Evolutionary conservation across 75 land plant species (phyloP).

Genomic region (Ceratopteris richardii): DNA sequence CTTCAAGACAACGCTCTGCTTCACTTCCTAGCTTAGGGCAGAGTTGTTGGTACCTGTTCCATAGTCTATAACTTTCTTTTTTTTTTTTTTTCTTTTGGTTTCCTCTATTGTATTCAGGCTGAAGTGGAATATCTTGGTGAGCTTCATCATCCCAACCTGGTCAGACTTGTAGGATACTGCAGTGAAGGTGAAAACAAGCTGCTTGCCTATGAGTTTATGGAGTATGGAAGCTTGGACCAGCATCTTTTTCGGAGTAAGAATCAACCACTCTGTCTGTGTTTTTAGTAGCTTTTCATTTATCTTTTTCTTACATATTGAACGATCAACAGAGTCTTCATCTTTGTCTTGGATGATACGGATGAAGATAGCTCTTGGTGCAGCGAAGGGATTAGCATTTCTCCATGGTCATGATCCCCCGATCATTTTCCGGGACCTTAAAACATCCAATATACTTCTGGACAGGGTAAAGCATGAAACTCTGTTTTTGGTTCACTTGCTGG

Average conservation of each 20-base stretch:
- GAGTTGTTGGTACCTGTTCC: too few relatives aligned
- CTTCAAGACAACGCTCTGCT: too few relatives aligned
- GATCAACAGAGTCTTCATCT: background rate
- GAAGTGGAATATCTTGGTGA: constrained; percentile 72
- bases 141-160: constrained; percentile 72
- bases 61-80: background rate
- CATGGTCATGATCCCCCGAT: background rate
- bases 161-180: constrained; percentile 69
- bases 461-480: background rate
- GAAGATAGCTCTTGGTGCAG: constrained; percentile 1
- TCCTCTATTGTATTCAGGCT: constrained; percentile 28
- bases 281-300: constrained; percentile 1
- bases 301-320: background rate
- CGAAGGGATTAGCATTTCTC: background rate
- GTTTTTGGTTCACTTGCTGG: too few relatives aligned
- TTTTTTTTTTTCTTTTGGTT: background rate
- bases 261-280: background rate
- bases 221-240: constrained; percentile 52
- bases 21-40: too few relatives aligned
- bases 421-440: constrained; percentile 2
- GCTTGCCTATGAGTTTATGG: constrained; percentile 55
- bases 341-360: background rate
- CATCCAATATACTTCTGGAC: background rate
- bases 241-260: constrained; percentile 51
- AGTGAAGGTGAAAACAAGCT: constrained; percentile 59